Base-by-base conservation (phyloP, 768 basidiomycete species). In the Lactifluus volemus region DNA sequence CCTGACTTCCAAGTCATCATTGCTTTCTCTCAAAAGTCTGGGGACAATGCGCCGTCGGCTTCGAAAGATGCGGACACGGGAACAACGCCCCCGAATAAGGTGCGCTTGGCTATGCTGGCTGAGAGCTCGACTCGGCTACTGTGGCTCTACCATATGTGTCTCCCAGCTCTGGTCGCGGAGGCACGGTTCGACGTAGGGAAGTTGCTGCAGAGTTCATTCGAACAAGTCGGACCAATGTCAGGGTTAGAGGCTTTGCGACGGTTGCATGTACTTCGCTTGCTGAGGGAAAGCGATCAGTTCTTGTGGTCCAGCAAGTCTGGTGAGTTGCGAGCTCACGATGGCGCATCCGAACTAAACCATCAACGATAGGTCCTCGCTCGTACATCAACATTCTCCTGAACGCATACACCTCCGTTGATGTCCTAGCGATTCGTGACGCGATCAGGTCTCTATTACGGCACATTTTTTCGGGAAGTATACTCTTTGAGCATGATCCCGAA, bases 1-100 rank as follows among this genome's bases (percentile, higher is more conserved):
- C 95, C 96, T 0, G 94, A 95, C 53, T 86, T 95, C 60, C 84
- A 87, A 66, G 90, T 95, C 53, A 74, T 97, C 57, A 80, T 97
- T 10, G 89, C 84, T 0, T 89, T 94, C 68, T 85, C 87, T 6
- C 88, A 92, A 65, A 54, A 36, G n/a, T 36, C 42, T 30, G 50
- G 36, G 14, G 55, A 60, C 8, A 53, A 12, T 3, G 21, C 42
- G 48, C 41, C 42, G 12, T 12, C 44, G 3, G 39, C 39, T 49
- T 17, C 54, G 19, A 21, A 30, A 4, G 58, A 58, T 42, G 44
- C 17, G 14, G 41, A 44, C 12, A 47, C 45, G 6, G 30, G 36
- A 7, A 30, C 45, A 12, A 49, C n/a, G 4, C 44, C 55, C 5
- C 59, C 55, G 2, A 74, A 74, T 44, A 65, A 71, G n/a, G 77